phyloP scores from a whole-genome alignment of 176 grass and related monocot genomes.

The Typha latifolia region DNA sequence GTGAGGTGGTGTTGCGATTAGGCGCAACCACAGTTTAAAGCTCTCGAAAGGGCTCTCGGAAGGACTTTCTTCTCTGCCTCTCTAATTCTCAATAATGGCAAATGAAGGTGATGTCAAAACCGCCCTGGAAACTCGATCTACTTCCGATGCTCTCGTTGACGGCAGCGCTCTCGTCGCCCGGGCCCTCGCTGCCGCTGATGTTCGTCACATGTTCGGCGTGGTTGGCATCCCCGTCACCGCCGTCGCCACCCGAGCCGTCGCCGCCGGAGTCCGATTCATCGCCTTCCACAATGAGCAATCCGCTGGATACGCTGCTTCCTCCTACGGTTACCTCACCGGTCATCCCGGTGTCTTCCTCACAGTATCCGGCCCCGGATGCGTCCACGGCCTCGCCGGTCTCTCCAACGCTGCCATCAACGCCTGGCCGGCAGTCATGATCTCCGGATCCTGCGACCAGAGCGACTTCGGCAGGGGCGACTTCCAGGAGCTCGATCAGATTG shows the following conservation, averaged over 20 bases:
- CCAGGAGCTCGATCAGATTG: slow-evolving; percentile 92
- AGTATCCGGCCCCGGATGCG: slow-evolving; percentile 79
- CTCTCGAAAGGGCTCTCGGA: too few relatives aligned
- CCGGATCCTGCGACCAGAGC: slow-evolving; percentile 69
- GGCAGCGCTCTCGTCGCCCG: slow-evolving; percentile 55
- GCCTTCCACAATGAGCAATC: slow-evolving; percentile 96
- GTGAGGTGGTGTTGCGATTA: too few relatives aligned
- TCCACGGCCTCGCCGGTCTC: slow-evolving; percentile 77
- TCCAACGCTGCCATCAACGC: slow-evolving; percentile 78
- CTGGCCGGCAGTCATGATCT: slow-evolving; percentile 86
- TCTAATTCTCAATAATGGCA: slow-evolving; percentile 4
- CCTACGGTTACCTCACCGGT: slow-evolving; percentile 76
- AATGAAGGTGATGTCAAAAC: background rate
- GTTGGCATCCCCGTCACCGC: slow-evolving; percentile 93
- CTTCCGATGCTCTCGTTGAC: slow-evolving; percentile 28
- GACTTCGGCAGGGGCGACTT: slow-evolving; percentile 80
- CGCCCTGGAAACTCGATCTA: background rate
- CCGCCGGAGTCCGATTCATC: slow-evolving; percentile 63
- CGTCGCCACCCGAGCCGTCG: slow-evolving; percentile 60
- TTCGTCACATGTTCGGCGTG: slow-evolving; percentile 82
- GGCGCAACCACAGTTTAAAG: too few relatives aligned
- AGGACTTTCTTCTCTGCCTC: too few relatives aligned
- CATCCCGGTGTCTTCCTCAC: slow-evolving; percentile 63
- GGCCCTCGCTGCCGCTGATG: slow-evolving; percentile 47
- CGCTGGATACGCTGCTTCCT: slow-evolving; percentile 75